A percentile compares a stretch with the other conserved stretches of the same genome.
Conservation (phyloP, 179 eudicot genomes). For the Spinacia oleracea region DNA sequence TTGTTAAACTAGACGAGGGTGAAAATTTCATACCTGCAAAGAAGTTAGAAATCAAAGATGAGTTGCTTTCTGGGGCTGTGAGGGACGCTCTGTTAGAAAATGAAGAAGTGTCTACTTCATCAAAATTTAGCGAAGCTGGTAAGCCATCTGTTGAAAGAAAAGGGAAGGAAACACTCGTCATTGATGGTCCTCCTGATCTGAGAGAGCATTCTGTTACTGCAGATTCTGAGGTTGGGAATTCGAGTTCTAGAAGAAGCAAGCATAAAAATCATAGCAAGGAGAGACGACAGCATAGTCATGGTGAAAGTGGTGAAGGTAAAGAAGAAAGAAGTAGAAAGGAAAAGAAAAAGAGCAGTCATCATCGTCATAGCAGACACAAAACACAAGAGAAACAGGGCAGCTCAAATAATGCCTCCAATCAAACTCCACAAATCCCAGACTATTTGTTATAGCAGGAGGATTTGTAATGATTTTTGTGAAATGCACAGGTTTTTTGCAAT, state of each 20-base stretch:
- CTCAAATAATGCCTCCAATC: conserved; percentile 35
- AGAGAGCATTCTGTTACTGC: conserved; percentile 27
- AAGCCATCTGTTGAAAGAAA: conserved; percentile 43
- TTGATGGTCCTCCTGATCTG: conserved; percentile 30
- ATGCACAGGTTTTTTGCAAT: neutral
- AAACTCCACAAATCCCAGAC: conserved; percentile 65
- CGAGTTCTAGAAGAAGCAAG: conserved; percentile 51
- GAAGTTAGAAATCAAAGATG: conserved; percentile 44
- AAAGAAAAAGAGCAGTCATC: conserved; percentile 54
- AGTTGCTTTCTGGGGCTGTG: conserved; percentile 73
- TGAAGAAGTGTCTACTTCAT: conserved; percentile 48
- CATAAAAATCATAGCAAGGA: conserved; percentile 55
- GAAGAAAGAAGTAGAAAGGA: conserved; percentile 47
- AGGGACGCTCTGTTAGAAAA: conserved; percentile 60
- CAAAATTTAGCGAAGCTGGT: conserved; percentile 35
- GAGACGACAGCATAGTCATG: conserved; percentile 45
- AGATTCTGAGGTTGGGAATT: conserved; percentile 32
- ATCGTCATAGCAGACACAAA: conserved; percentile 51
- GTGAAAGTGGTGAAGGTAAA: conserved; percentile 39
- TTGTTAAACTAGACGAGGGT: conserved; percentile 74
- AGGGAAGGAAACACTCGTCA: conserved; percentile 52
- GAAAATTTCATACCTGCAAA: conserved; percentile 37
- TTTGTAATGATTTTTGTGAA: neutral
- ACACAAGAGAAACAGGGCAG: conserved; percentile 46
- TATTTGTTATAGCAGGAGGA: conserved; percentile 56